Evolutionary conservation across 768 basidiomycete species (phyloP).

Genomic region (Suillus subalutaceus): DNA sequence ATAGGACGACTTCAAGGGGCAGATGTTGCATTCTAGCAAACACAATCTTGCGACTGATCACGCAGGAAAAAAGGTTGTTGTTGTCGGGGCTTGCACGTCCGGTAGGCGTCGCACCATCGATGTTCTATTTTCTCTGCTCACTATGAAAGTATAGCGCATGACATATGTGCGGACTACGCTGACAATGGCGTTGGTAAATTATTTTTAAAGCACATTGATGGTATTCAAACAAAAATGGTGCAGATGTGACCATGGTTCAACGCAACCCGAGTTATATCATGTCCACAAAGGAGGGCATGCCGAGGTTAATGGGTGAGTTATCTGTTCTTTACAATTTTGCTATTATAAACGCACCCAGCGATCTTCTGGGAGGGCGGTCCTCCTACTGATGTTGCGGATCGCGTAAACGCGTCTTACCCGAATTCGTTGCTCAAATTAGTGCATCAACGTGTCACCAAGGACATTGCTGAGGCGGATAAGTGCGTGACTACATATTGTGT

Average conservation of each 20-base stretch:
- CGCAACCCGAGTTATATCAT: conserved; percentile 58
- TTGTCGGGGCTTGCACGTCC: conserved; percentile 69
- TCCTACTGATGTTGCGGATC: conserved; percentile 55
- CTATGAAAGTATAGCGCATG: conserved; percentile 41
- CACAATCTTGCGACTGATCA: conserved; percentile 61
- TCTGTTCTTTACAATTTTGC: conserved; percentile 19
- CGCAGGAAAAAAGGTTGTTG: conserved; percentile 68
- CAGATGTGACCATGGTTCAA: conserved; percentile 54
- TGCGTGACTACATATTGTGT: conserved; percentile 24
- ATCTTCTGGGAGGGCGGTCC: conserved; percentile 49
- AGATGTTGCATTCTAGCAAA: conserved; percentile 59
- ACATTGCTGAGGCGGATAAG: conserved; percentile 61
- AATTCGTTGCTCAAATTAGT: conserved; percentile 27
- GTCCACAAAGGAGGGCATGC: conserved; percentile 43
- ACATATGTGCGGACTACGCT: conserved; percentile 51
- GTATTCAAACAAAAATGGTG: not conserved
- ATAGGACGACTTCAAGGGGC: conserved; percentile 64
- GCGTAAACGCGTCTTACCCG: conserved; percentile 52
- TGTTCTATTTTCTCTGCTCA: conserved; percentile 2
- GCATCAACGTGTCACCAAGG: conserved; percentile 39
- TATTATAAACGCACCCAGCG: conserved; percentile 1
- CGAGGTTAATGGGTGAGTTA: conserved; percentile 23
- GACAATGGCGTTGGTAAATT: conserved; percentile 47
- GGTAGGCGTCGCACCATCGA: conserved; percentile 28
- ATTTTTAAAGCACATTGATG: not conserved